Percentiles rank a stretch among this genome's conserved stretches.
phyloP scores from a whole-genome alignment of 106 monocot species.

The Alisma plantagoaquatica region DNA sequence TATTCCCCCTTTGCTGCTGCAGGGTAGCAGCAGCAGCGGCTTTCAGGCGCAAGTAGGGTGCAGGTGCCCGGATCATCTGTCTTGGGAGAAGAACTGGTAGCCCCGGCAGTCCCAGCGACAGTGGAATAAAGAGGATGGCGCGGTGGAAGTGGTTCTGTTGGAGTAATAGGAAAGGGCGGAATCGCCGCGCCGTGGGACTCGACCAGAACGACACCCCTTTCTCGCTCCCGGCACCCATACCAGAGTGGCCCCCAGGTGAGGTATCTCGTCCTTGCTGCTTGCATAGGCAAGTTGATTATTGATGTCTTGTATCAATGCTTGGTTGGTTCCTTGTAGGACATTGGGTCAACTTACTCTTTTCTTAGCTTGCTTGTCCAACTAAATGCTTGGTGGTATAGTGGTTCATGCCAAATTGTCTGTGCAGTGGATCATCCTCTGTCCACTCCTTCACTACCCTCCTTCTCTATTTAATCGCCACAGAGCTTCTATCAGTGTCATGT shows the following conservation, averaged over 20 bases:
- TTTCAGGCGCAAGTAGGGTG: no score
- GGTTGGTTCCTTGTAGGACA: not conserved
- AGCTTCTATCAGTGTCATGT: no score
- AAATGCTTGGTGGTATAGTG: not conserved
- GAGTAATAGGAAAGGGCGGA: slow-evolving; percentile 5
- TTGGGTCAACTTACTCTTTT: slow-evolving; percentile 1
- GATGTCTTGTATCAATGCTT: not conserved
- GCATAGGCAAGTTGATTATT: no score
- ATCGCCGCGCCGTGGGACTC: slow-evolving; percentile 18
- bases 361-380: not conserved
- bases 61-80: no score
- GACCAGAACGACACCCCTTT: no score
- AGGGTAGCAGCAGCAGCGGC: no score
- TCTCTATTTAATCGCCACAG: no score
- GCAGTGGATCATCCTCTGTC: not conserved
- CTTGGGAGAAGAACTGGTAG: no score
- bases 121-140: slow-evolving; percentile 3
- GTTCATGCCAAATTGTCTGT: not conserved
- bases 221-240: slow-evolving; percentile 40
- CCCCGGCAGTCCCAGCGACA: no score
- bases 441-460: no score
- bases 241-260: slow-evolving; percentile 53
- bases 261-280: not conserved
- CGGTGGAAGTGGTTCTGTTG: slow-evolving; percentile 47
- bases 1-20: no score